Conservation (phyloP, 768 basidiomycete species). For the Russula virescens region DNA sequence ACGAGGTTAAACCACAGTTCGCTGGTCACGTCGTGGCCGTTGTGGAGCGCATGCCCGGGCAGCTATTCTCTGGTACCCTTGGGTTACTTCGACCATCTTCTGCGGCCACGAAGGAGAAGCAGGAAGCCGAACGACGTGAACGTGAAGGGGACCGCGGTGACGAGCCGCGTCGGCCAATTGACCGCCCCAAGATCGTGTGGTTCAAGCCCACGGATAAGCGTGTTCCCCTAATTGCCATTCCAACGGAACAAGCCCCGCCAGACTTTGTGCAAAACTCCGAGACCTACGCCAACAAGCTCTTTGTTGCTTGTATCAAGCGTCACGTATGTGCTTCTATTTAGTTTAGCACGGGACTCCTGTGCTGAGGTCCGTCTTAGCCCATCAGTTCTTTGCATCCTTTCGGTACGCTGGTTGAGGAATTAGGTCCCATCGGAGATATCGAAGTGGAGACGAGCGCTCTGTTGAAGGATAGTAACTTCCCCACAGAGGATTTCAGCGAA, state of each 20-base stretch:
- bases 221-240: slow-evolving; percentile 96
- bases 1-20: slow-evolving; percentile 96
- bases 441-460: slow-evolving; percentile 97
- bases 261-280: slow-evolving; percentile 97
- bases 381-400: slow-evolving; percentile 98
- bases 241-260: slow-evolving; percentile 94
- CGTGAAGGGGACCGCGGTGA: slow-evolving; percentile 90
- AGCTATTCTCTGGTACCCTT: slow-evolving; percentile 95
- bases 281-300: slow-evolving; percentile 81
- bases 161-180: slow-evolving; percentile 74
- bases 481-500: slow-evolving; percentile 94
- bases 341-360: slow-evolving; percentile 19
- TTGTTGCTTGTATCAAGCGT: slow-evolving; percentile 97
- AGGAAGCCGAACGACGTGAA: slow-evolving; percentile 95
- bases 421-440: slow-evolving; percentile 97
- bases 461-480: slow-evolving; percentile 98
- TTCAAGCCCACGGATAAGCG: slow-evolving; percentile 99
- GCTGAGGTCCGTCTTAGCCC: slow-evolving; percentile 43
- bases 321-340: slow-evolving; percentile 54
- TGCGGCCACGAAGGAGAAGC: slow-evolving; percentile 97
- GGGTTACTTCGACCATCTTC: slow-evolving; percentile 93
- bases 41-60: slow-evolving; percentile 97
- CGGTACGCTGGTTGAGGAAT: slow-evolving; percentile 94
- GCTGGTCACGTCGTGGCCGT: slow-evolving; percentile 99
- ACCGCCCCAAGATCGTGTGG: slow-evolving; percentile 99